Evolutionary conservation across 2,329 filamentous ascomycete species (phyloP).

Genomic region (Domatiomyces catenatus): DNA sequence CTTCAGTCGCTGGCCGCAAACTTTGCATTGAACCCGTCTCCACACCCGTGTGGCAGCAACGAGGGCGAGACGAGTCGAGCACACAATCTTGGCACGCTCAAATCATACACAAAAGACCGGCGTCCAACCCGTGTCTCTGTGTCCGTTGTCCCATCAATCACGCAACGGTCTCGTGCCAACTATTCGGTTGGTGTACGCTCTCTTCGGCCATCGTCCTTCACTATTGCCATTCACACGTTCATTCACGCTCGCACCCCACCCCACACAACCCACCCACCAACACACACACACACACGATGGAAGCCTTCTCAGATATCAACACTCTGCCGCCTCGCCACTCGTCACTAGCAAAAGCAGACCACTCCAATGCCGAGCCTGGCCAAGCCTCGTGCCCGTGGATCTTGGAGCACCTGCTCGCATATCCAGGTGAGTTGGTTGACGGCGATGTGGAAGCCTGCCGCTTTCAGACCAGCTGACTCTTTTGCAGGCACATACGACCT

Average conservation of each 20-base stretch:
- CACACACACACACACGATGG: background rate
- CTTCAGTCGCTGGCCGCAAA: background rate
- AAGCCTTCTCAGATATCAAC: background rate
- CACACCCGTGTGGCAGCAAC: background rate
- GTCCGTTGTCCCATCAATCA: no score
- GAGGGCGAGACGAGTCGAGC: background rate
- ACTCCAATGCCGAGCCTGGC: background rate
- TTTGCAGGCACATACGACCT: slow-evolving; percentile 43
- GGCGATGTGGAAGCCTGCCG: no score
- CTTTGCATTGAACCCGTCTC: background rate
- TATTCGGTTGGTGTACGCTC: no score
- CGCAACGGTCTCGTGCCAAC: no score
- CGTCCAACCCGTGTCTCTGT: no score
- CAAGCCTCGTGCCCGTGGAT: slow-evolving; percentile 36
- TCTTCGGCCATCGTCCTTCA: no score
- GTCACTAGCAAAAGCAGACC: background rate
- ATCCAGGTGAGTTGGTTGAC: slow-evolving; percentile 25
- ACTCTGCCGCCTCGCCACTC: background rate
- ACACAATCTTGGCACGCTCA: background rate
- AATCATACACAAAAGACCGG: background rate
- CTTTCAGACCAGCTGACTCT: background rate
- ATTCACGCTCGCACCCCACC: no score
- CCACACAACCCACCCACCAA: no score
- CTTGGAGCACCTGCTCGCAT: slow-evolving; percentile 44
- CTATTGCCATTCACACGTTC: no score